phyloP scores from a whole-genome alignment of 225 moss, liverwort and hornwort genomes.

The Polytrichum formosum region DNA sequence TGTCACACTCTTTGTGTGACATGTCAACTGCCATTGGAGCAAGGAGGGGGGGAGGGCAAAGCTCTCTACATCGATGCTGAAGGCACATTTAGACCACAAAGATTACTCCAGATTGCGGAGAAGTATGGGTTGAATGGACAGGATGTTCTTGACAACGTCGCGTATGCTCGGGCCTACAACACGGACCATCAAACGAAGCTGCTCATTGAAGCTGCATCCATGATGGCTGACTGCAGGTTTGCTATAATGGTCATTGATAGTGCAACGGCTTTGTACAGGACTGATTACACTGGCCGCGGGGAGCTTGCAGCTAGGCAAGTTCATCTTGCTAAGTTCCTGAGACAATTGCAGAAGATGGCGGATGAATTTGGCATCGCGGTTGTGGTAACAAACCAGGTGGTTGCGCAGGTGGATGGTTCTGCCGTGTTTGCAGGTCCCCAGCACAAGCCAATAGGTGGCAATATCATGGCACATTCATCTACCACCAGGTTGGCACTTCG shows the following conservation, averaged over 20 bases:
- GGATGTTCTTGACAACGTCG: constrained; percentile 94
- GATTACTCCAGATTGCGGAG: constrained; percentile 83
- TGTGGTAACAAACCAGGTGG: constrained; percentile 94
- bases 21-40: constrained; percentile 75
- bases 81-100: constrained; percentile 87
- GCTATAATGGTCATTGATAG: constrained; percentile 90
- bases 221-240: constrained; percentile 94
- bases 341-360: constrained; percentile 80
- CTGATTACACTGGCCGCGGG: constrained; percentile 84
- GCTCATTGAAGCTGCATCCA: constrained; percentile 78
- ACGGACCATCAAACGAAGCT: constrained; percentile 92
- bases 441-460: constrained; percentile 88
- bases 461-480: constrained; percentile 91
- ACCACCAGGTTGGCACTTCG: constrained; percentile 81
- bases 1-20: constrained; percentile 95
- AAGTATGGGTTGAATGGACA: constrained; percentile 82
- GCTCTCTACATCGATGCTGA: constrained; percentile 92
- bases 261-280: constrained; percentile 84
- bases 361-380: constrained; percentile 96
- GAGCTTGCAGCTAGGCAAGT: constrained; percentile 88
- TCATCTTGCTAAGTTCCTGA: constrained; percentile 76
- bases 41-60: constrained; percentile 94
- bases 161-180: constrained; percentile 90
- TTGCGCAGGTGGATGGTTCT: constrained; percentile 91
- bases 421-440: constrained; percentile 89